Percentiles rank a stretch among this genome's conserved stretches.
These are phyloP conservation scores for Mycothermus thermophilus DNA, from an alignment of 495 filamentous ascomycete species.

Conservation along the genomic window DNA sequence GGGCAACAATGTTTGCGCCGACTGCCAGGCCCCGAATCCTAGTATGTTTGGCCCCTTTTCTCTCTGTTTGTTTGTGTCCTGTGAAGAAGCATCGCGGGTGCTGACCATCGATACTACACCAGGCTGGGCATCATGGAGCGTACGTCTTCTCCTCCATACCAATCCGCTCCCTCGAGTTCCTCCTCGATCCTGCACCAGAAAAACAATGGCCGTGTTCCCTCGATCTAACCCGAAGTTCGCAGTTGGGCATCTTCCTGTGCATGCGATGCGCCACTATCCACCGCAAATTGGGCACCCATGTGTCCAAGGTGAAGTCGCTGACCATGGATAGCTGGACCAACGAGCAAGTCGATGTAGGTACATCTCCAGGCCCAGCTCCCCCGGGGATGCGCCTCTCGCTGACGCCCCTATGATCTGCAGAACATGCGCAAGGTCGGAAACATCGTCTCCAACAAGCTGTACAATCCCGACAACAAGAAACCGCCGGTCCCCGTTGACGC, in stretches of 20 bases:
- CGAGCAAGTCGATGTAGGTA: conserved; percentile 84
- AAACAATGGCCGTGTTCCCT: too few species aligned
- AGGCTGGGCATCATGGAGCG: conserved; percentile 99
- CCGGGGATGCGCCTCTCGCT: too few species aligned
- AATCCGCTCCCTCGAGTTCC: not conserved
- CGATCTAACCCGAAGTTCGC: not conserved
- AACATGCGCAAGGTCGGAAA: conserved; percentile 91
- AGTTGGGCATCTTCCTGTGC: conserved; percentile 94
- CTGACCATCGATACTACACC: too few species aligned
- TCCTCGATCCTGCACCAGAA: not conserved
- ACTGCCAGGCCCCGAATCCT: conserved; percentile 85
- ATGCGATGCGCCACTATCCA: conserved; percentile 94
- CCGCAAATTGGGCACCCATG: conserved; percentile 92
- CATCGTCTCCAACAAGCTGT: conserved; percentile 64
- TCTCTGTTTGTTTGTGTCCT: too few species aligned
- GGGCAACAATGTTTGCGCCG: conserved; percentile 90
- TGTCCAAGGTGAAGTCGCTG: conserved; percentile 95
- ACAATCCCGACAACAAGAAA: conserved; percentile 71
- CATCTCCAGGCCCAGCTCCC: too few species aligned
- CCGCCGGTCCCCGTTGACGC: conserved; percentile 73
- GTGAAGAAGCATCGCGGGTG: not conserved
- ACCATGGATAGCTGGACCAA: conserved; percentile 94
- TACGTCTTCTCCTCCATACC: conserved; percentile 38
- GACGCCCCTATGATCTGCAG: too few species aligned
- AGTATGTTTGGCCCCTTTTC: conserved; percentile 44